Evolutionary conservation across 2,329 filamentous ascomycete genomes (phyloP).

Genomic region (Beauveria australis): DNA sequence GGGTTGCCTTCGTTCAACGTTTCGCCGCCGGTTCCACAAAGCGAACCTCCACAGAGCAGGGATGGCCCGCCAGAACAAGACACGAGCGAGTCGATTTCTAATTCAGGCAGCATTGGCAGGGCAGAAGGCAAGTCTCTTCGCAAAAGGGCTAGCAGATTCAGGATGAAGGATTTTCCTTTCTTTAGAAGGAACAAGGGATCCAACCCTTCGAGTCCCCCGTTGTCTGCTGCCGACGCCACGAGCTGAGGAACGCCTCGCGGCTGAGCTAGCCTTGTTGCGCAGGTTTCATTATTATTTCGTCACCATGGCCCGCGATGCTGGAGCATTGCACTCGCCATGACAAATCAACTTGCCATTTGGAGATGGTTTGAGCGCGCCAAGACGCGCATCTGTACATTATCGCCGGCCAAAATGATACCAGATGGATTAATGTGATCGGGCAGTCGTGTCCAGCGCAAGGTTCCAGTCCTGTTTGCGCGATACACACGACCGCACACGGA

Average conservation of each 20-base stretch:
- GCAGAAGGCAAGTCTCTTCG: constrained; percentile 43
- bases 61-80: constrained; percentile 19
- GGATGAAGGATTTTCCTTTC: constrained; percentile 52
- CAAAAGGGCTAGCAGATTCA: constrained; percentile 56
- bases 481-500: neutral
- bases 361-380: neutral
- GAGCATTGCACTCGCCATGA: neutral
- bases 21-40: constrained; percentile 19
- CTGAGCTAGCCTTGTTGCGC: constrained; percentile 1
- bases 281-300: neutral
- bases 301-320: neutral
- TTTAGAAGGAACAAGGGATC: constrained; percentile 45
- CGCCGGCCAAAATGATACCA: constrained; percentile 1
- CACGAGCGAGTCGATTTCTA: constrained; percentile 23
- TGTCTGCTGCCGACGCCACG: constrained; percentile 25
- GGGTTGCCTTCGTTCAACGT: constrained; percentile 34
- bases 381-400: constrained; percentile 9
- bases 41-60: constrained; percentile 22
- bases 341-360: neutral
- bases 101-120: constrained; percentile 36
- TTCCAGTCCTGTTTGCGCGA: constrained; percentile 8
- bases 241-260: constrained; percentile 19
- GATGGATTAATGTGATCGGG: neutral
- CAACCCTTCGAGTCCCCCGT: constrained; percentile 19
- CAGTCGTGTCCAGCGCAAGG: neutral